Evolutionary conservation across 768 basidiomycete species (phyloP).

Genomic region (Lyophyllum atratum): DNA sequence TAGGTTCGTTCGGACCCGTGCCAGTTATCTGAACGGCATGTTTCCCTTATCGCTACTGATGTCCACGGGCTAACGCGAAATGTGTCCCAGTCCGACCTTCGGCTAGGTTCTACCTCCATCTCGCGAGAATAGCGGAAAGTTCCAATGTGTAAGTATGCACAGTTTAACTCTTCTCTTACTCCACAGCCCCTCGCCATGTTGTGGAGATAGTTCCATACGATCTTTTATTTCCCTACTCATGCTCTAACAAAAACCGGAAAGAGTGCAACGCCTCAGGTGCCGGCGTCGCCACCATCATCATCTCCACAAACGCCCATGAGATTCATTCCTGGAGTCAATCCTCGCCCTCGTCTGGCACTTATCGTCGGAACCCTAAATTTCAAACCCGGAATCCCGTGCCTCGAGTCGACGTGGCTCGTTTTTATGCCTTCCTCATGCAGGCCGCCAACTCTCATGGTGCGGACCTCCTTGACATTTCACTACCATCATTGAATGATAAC

Average conservation of each 20-base stretch:
- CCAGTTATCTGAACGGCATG: neutral
- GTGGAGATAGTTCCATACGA: too few species aligned
- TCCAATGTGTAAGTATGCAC: neutral
- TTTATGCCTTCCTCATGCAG: neutral
- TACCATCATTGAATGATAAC: neutral
- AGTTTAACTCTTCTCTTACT: neutral
- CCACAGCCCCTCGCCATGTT: neutral
- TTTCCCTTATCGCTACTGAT: neutral
- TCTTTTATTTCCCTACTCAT: neutral
- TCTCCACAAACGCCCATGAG: neutral
- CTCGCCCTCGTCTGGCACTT: neutral
- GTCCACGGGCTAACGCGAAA: neutral
- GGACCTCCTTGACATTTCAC: neutral
- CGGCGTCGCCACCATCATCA: neutral
- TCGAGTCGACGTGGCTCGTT: neutral
- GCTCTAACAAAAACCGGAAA: neutral
- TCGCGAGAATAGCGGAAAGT: neutral
- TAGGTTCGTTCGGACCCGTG: too few species aligned
- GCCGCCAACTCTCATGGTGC: neutral
- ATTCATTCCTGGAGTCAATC: neutral
- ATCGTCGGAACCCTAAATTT: neutral
- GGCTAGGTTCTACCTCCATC: neutral
- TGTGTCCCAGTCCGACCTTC: neutral
- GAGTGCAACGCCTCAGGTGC: neutral
- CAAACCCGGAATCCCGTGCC: neutral